Percentiles rank a stretch among this genome's conserved stretches.
Conservation (phyloP, 1,284 basidiomycete genomes). For the Trichosporon faecale region DNA sequence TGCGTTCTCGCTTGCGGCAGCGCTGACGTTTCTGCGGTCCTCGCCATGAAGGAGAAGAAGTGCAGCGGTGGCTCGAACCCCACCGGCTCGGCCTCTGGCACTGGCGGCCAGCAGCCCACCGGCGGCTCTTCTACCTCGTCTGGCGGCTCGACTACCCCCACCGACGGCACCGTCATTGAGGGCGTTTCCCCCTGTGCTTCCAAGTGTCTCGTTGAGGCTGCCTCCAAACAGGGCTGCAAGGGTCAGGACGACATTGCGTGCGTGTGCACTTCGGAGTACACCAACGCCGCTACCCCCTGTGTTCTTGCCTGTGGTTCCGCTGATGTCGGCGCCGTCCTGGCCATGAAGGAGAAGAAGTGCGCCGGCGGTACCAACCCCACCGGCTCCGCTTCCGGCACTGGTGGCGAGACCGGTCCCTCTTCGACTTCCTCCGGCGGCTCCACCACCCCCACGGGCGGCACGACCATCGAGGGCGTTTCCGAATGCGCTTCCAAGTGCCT, state of each 20-base stretch:
- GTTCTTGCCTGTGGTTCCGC: not conserved
- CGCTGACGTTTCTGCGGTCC: no score
- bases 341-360: conserved; percentile 2
- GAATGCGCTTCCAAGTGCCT: conserved; percentile 4
- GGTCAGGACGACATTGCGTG: conserved; percentile 7
- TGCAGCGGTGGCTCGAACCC: not conserved
- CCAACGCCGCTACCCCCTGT: not conserved
- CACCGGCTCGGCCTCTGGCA: not conserved
- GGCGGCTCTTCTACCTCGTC: not conserved
- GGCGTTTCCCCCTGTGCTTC: not conserved
- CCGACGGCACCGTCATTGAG: not conserved
- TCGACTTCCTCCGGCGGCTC: no score
- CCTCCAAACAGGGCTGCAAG: conserved; percentile 2
- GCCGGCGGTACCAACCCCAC: not conserved
- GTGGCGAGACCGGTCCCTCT: no score
- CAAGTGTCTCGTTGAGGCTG: conserved; percentile 4
- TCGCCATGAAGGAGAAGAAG: no score
- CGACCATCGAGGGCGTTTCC: not conserved
- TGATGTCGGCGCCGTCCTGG: conserved; percentile 1
- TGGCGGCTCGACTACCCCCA: not conserved
- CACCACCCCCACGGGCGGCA: no score
- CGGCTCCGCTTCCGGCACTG: not conserved
- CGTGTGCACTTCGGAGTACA: conserved; percentile 5
- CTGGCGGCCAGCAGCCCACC: not conserved
- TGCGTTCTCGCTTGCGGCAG: no score